Conservation (phyloP, 345 rosid genomes). For the Carallia brachiata region DNA sequence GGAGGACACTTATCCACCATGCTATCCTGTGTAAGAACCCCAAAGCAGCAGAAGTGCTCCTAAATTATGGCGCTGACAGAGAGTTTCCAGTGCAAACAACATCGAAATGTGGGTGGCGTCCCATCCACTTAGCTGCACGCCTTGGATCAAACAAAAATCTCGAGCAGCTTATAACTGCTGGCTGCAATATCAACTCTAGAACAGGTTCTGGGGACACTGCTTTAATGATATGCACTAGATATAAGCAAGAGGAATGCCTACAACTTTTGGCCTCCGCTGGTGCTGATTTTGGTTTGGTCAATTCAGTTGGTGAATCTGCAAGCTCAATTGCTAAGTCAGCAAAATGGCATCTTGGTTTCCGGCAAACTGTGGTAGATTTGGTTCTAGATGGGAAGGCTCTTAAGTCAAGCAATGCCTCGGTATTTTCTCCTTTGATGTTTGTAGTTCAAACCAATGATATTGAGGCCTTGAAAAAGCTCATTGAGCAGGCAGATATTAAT, state of each 20-base stretch:
- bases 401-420: conserved; percentile 48
- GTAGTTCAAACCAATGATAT: conserved; percentile 64
- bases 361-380: conserved; percentile 51
- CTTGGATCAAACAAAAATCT: conserved; percentile 50
- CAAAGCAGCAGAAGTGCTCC: conserved; percentile 61
- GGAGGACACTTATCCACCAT: conserved; percentile 90
- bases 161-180: conserved; percentile 50
- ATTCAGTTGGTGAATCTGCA: conserved; percentile 48
- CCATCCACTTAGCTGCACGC: conserved; percentile 78
- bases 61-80: conserved; percentile 52
- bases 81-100: conserved; percentile 49
- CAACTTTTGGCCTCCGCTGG: conserved; percentile 63
- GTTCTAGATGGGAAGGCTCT: conserved; percentile 54
- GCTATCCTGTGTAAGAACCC: conserved; percentile 76
- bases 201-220: conserved; percentile 76
- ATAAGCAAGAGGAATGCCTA: conserved; percentile 59
- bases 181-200: conserved; percentile 65
- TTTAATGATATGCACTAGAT: conserved; percentile 59
- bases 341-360: conserved; percentile 68
- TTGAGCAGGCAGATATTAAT: conserved; percentile 36
- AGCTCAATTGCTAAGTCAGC: conserved; percentile 50
- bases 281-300: conserved; percentile 78
- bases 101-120: conserved; percentile 45
- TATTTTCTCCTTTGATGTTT: conserved; percentile 60
- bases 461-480: conserved; percentile 57